Base-by-base conservation (phyloP, 768 basidiomycete species). In the Phlegmacium glaucopus region DNA sequence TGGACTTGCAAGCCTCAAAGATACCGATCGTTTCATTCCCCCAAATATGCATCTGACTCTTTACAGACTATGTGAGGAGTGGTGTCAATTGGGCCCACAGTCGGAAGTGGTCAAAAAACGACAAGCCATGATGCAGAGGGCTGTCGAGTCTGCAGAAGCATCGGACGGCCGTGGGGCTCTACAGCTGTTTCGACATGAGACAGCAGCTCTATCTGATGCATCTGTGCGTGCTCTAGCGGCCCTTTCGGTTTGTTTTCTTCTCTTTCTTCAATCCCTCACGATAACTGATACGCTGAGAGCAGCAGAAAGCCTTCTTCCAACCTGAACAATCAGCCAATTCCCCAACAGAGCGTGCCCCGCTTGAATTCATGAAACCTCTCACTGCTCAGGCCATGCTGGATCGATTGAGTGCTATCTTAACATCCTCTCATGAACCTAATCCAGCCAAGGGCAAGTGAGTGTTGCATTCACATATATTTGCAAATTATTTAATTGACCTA, bases 51-150 rank as follows among this genome's bases (percentile, higher is more conserved):
- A 91, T 58, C 75, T 94, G 6, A 77, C 85, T 3, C 66, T 95
- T 27, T 95, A 90, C 66, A 81, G 85, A 28, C 70, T 92, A 32
- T 94, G 91, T 55, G 91, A 94, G 64, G 91, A 94, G 57, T 96
- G 94, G 94, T 95, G 93, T 63, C 84, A 90, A 58, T 72, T 87
- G 39, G 93, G 90, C 5, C 77, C 82, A 26, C 83, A 89, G 56
- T 75, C 81, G 1, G 89, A 92, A 51, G 66, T 71, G n/a, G 77
- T 80, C 32, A 86, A 82, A 62, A 86, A 83, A 45, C 77, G 88
- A 40, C 68, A 85, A 36, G 74, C 79, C 18, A 58, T 77, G 46
- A 92, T 93, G 81, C 82, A 90, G 58, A 80, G 78, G 52, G 77
- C 82, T 12, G 80, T 61, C 65, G 76, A 77, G 0, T 74, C 75